These are phyloP conservation scores for Alternaria infectoria DNA, from an alignment of 2,329 filamentous ascomycete species.

Conservation along the genomic window DNA sequence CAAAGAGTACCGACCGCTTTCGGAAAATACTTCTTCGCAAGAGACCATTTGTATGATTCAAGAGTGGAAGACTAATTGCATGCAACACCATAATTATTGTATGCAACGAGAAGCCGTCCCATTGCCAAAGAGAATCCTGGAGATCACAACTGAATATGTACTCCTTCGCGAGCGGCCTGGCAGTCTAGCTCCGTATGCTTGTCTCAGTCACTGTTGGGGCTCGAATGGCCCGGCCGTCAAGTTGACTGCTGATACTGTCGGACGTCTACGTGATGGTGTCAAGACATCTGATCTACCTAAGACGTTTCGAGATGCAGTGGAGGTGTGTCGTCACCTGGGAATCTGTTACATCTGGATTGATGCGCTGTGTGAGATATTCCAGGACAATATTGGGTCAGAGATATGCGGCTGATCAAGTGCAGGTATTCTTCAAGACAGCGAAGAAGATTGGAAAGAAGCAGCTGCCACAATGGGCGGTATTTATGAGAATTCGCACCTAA, in stretches of 20 bases:
- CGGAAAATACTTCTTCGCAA: neutral
- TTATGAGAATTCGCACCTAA: neutral
- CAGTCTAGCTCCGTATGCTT: neutral
- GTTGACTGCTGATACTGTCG: neutral
- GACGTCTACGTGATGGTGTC: rapidly evolving
- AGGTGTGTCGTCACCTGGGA: neutral
- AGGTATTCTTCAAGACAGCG: neutral
- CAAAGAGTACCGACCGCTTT: rapidly evolving
- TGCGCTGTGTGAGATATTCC: neutral
- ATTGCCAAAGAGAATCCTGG: neutral
- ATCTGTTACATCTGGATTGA: neutral
- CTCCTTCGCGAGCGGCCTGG: neutral
- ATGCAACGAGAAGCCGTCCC: rapidly evolving
- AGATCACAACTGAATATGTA: neutral
- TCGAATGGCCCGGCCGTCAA: neutral
- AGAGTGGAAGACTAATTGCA: neutral
- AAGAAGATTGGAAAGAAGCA: neutral
- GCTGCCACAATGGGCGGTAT: neutral
- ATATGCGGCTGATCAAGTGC: rapidly evolving
- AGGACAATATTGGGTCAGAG: no score
- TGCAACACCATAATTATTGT: neutral
- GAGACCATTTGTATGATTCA: neutral
- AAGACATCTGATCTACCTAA: neutral
- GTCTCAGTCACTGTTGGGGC: neutral
- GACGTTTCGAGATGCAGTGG: neutral